phyloP scores from a whole-genome alignment of 768 basidiomycete genomes.

The Suillus plorans region DNA sequence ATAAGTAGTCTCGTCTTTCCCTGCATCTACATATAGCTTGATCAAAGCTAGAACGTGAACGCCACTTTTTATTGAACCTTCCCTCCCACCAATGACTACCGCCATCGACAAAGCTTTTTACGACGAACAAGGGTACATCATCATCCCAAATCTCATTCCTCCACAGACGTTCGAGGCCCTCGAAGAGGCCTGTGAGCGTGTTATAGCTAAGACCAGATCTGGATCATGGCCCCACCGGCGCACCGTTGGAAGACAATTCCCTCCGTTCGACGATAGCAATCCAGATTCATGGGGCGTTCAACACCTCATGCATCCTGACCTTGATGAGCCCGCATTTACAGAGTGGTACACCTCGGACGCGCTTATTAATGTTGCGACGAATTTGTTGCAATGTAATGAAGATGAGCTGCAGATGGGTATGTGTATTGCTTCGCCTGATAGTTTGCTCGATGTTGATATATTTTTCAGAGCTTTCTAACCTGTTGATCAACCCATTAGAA shows the following conservation, averaged over 20 bases:
- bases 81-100: background rate
- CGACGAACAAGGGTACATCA: conserved; percentile 64
- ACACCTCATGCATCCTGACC: conserved; percentile 77
- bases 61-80: background rate
- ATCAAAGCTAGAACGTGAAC: background rate
- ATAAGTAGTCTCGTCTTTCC: conserved; percentile 3
- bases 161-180: conserved; percentile 39
- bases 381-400: conserved; percentile 55
- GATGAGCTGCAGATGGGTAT: conserved; percentile 68
- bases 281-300: conserved; percentile 82
- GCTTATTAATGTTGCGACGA: conserved; percentile 42
- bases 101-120: conserved; percentile 47
- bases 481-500: conserved; percentile 65
- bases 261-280: conserved; percentile 58
- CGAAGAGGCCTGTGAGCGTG: conserved; percentile 49
- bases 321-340: conserved; percentile 58
- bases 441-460: background rate
- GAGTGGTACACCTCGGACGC: conserved; percentile 64
- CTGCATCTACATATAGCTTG: no score
- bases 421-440: conserved; percentile 28
- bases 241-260: conserved; percentile 77
- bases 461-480: conserved; percentile 65
- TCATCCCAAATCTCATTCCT: conserved; percentile 56
- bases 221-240: conserved; percentile 67
- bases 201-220: conserved; percentile 50